Evolutionary conservation across 2,329 filamentous ascomycete species (phyloP).

Genomic region (Botrytis medusae): DNA sequence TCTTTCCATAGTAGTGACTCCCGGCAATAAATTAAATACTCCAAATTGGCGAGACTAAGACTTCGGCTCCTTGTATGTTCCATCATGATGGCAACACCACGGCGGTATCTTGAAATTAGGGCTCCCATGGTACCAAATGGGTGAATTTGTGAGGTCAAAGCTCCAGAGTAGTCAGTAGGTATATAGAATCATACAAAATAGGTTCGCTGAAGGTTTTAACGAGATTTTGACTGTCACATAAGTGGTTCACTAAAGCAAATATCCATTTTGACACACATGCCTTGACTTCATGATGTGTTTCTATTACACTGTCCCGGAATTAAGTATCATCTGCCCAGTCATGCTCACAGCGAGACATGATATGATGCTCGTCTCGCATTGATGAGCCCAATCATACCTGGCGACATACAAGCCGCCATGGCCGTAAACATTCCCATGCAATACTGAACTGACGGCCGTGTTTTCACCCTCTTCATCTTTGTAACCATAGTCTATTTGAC

Average conservation of each 20-base stretch:
- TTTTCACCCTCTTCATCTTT: not conserved
- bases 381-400: not conserved
- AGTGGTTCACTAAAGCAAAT: not conserved
- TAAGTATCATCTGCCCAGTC: not conserved
- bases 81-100: not conserved
- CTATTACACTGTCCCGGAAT: not conserved
- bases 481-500: not conserved
- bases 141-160: not conserved
- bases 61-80: not conserved
- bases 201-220: not conserved
- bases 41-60: not conserved
- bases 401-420: not conserved
- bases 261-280: not conserved
- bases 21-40: not conserved
- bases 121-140: not conserved
- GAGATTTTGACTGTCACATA: not conserved
- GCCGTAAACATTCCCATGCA: not conserved
- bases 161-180: not conserved
- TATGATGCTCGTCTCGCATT: not conserved
- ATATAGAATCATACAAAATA: not conserved
- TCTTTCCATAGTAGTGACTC: not conserved
- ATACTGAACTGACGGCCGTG: not conserved
- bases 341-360: not conserved
- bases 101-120: not conserved
- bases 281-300: not conserved